Base-by-base conservation (phyloP, 2,329 filamentous ascomycete species). In the Esteya vermicola region DNA sequence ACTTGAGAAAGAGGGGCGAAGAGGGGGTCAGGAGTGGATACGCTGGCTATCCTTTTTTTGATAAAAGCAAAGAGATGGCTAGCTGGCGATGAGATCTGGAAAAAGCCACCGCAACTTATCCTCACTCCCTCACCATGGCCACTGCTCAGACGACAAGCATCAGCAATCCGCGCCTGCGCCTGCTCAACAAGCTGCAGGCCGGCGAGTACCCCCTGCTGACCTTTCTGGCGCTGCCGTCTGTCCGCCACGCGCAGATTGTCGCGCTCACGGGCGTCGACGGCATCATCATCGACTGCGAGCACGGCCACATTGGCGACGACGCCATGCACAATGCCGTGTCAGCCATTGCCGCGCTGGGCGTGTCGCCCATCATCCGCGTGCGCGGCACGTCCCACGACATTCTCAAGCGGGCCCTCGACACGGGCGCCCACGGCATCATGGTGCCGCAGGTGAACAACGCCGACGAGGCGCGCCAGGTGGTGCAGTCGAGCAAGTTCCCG, bases 321-420 rank as follows among this genome's bases (percentile, higher is more conserved):
- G 59, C 63, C 9, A 70, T 70, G 68, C 62, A 72, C 49, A 68
- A 71, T 50, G 63, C 65, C 8, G 67, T 72, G 2, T 64, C 65
- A 8, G 70, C 66, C 6, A 67, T 71, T 48, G 59, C 67, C 33
- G 61, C 64, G 1, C 50, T 63, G 22, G 65, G 65, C 4, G 59
- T 60, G 4, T 63, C 60, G 4, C 61, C 61, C 9, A 47, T 64
- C n/a, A 54, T 63, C 33, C 59, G 60, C 38, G 52, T 63, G 28
- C 51, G 54, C 18, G 55, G 52, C 28, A 42, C 55, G 7, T 55
- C 62, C 42, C 55, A 59, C 33, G 63, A 62, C 53, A 65, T 67
- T 51, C 58, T 68, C 33, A 68, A 68, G 50, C 59, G 67, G 16
- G 66, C 67, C n/a, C 54, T 70, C 25, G 67, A 70, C 42, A 59